Conservation (phyloP, 2,329 filamentous ascomycete species). For the Fusarium veterinarium region DNA sequence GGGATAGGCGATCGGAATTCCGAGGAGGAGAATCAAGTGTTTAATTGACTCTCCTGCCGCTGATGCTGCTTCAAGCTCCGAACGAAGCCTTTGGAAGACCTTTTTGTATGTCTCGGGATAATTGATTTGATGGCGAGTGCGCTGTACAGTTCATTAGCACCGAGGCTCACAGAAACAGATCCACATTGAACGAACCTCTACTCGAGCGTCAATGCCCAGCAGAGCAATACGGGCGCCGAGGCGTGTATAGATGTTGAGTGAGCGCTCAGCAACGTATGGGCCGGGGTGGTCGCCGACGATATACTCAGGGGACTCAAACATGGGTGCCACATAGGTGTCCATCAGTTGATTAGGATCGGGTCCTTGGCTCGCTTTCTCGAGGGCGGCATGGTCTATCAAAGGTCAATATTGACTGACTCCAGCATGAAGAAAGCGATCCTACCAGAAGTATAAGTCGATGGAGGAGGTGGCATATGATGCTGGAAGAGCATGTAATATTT, state of each 20-base stretch:
- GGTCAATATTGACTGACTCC: constrained; percentile 19
- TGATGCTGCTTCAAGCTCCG: constrained; percentile 77
- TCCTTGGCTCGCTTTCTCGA: constrained; percentile 56
- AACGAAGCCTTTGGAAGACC: constrained; percentile 80
- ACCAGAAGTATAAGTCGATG: constrained; percentile 78
- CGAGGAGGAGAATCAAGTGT: constrained; percentile 87
- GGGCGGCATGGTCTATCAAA: constrained; percentile 37
- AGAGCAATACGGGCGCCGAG: constrained; percentile 87
- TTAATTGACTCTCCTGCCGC: constrained; percentile 80
- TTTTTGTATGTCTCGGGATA: constrained; percentile 90
- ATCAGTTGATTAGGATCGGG: constrained; percentile 78
- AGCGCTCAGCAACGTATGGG: constrained; percentile 90
- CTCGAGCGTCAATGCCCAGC: constrained; percentile 90
- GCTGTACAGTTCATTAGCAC: constrained; percentile 64
- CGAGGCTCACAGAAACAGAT: background rate
- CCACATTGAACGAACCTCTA: constrained; percentile 68
- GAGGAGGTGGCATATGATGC: constrained; percentile 87
- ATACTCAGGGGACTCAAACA: constrained; percentile 74
- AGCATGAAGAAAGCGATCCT: background rate
- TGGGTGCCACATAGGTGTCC: constrained; percentile 75
- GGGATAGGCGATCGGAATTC: constrained; percentile 88
- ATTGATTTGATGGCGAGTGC: constrained; percentile 93
- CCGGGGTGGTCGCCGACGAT: constrained; percentile 82
- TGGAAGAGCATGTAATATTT: constrained; percentile 99
- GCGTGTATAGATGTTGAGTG: constrained; percentile 86